phyloP scores from a whole-genome alignment of 2,329 filamentous ascomycete species.

The Sclerotinia trifoliorum region DNA sequence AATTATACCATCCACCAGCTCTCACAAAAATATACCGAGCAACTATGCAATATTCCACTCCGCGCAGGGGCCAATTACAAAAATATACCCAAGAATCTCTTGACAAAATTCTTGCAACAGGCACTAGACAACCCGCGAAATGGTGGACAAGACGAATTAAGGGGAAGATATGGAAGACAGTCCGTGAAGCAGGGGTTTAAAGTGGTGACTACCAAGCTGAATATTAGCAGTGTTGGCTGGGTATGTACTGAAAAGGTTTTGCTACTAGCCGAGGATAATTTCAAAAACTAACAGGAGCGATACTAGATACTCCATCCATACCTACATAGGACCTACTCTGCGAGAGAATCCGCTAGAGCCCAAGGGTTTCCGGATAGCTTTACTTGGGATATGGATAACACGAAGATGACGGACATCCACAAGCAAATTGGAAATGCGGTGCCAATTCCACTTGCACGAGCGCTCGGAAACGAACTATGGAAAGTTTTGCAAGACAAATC shows the following conservation, averaged over 20 bases:
- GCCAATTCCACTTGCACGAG: constrained; percentile 3
- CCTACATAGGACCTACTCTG: constrained; percentile 21
- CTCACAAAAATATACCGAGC: neutral
- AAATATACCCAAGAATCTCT: constrained; percentile 5
- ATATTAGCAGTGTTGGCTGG: constrained; percentile 1
- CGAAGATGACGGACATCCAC: constrained; percentile 14
- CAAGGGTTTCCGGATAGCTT: constrained; percentile 29
- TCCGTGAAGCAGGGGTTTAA: neutral
- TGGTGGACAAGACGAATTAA: neutral
- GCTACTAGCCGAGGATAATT: neutral
- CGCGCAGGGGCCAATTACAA: constrained; percentile 18
- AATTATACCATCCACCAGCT: constrained; percentile 22
- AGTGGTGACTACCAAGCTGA: constrained; percentile 3
- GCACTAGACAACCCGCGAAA: too few species aligned
- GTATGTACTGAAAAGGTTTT: neutral
- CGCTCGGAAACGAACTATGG: constrained; percentile 5
- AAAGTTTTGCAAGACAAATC: neutral
- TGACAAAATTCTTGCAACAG: neutral
- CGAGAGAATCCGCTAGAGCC: constrained; percentile 27
- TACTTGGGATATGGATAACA: constrained; percentile 21
- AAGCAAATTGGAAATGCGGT: constrained; percentile 19
- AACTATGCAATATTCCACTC: constrained; percentile 23
- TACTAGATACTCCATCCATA: constrained; percentile 26
- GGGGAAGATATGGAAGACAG: neutral
- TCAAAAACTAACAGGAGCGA: neutral